Evolutionary conservation across 1,284 basidiomycete genomes (phyloP), one percentile per base, ranked within the genome.

Genomic region (Melanopsichium pennsylvanicum): DNA sequence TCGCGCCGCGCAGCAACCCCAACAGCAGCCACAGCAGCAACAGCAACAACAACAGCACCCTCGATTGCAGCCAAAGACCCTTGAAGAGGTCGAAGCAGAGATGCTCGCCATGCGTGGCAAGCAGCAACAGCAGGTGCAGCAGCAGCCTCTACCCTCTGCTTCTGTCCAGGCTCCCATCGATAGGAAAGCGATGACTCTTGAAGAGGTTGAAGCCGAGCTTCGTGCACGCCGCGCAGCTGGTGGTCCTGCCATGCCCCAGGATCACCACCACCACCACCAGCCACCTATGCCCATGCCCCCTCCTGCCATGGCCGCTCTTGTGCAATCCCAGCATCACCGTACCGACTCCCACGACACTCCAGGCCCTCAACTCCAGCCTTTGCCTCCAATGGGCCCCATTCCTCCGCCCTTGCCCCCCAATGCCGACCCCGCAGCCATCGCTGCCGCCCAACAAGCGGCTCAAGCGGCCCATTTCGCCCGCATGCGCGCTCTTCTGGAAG

Each of bases 161-260:
- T 21, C 41, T 31, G 27, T 13, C 13, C 35, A 33, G 19, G 45
- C 33, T 37, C 38, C 54, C 29, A 26, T 13, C 35, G 69, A 71
- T 44, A 54, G 66, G 29, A 75, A 87, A 31, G 86, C 87, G 26
- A 87, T 89, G 52, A 95, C 92, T 0, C 82, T 97, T 22, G 91
- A 93, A 69, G 93, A 97, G 81, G 91, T 97, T 62, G 95, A 98
- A 81, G 89, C 90, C 4, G 92, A 97, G 82, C 91, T 78, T 33
- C 70, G 61, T 22, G 63, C 60, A 27, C 52, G 52, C 25, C 61
- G 68, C 36, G 47, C 31, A 1, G 32, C 37, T 16, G 54, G 43
- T 31, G 42, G 51, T 11, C 46, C 34, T 0, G 41, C 45, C 16
- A 21, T 19, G 41, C 39, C 26, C n/a, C 39, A 22, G 16, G 23